These are phyloP conservation scores for Mycena haematopus DNA, from an alignment of 768 basidiomycete species.

Conservation along the genomic window DNA sequence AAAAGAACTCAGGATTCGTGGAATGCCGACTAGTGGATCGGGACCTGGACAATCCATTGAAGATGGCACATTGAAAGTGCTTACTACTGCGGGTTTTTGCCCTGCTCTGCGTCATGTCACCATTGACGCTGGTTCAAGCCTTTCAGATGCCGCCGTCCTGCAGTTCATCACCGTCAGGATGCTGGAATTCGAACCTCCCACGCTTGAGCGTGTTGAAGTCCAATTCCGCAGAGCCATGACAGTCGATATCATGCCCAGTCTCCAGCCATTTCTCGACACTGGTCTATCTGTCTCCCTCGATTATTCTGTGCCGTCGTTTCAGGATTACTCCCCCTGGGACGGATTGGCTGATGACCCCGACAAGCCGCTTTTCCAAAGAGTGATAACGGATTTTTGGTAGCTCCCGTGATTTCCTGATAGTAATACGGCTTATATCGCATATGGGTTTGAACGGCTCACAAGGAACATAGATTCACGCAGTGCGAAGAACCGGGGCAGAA, in stretches of 20 bases:
- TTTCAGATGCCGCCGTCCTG: not conserved
- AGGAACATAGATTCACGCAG: too few species aligned
- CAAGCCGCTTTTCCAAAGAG: too few species aligned
- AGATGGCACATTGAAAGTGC: not conserved
- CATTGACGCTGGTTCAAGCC: not conserved
- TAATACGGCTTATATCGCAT: too few species aligned
- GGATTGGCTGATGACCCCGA: not conserved
- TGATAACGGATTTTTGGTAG: too few species aligned
- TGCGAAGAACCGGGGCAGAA: too few species aligned
- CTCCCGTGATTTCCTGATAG: too few species aligned
- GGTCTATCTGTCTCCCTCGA: not conserved
- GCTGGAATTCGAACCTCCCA: not conserved
- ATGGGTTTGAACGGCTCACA: too few species aligned
- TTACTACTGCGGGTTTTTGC: not conserved
- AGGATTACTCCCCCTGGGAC: not conserved
- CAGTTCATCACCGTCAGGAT: not conserved
- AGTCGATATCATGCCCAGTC: not conserved
- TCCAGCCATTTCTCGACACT: not conserved
- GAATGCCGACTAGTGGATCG: not conserved
- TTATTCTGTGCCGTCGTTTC: not conserved
- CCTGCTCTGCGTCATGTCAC: not conserved
- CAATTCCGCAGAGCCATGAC: not conserved
- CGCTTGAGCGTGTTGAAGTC: not conserved
- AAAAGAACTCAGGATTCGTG: not conserved
- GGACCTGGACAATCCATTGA: not conserved